Conservation (phyloP, 257 asterid species). For the Solanum arcanum region DNA sequence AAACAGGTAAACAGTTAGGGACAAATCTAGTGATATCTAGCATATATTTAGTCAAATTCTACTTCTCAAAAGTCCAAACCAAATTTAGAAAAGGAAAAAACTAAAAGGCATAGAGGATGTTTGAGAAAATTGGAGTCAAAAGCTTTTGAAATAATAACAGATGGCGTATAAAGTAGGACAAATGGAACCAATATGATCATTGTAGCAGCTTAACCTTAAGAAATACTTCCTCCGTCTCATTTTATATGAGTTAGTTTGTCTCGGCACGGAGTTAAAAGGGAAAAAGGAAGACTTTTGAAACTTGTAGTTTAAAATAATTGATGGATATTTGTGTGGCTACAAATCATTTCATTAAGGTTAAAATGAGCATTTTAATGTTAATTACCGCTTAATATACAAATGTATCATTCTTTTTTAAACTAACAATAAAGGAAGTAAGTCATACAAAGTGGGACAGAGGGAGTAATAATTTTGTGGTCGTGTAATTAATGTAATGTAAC, state of each 20-base stretch:
- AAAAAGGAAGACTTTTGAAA: no score
- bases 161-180: background rate
- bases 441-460: background rate
- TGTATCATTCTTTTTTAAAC: background rate
- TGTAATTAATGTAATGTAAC: background rate
- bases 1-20: background rate
- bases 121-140: background rate
- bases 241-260: no score
- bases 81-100: background rate
- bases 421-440: background rate
- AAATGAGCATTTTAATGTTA: background rate
- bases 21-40: background rate
- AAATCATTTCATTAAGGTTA: background rate
- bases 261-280: no score
- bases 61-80: background rate
- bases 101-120: background rate
- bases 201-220: background rate
- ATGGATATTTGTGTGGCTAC: background rate
- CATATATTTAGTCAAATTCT: background rate
- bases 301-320: background rate
- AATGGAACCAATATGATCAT: background rate
- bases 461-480: background rate
- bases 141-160: background rate
- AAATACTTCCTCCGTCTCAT: background rate
- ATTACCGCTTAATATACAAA: background rate